Percentiles rank a stretch among this genome's conserved stretches.
phyloP scores from a whole-genome alignment of 2,329 filamentous ascomycete species.

The Alternaria conjuncta region DNA sequence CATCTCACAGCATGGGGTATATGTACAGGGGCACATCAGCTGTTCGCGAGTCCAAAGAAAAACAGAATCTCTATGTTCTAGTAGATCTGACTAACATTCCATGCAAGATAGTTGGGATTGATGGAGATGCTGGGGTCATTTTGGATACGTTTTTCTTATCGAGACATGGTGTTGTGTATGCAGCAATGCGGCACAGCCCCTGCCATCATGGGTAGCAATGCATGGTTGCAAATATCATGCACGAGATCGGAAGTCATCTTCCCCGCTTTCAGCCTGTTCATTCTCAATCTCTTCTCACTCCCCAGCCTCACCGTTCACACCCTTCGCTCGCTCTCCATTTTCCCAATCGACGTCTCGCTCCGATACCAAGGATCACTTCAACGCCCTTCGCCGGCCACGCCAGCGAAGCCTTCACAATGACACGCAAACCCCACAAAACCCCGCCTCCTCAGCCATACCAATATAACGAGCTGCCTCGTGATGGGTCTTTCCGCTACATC shows the following conservation, averaged over 20 bases:
- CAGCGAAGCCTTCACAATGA: background rate
- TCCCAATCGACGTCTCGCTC: background rate
- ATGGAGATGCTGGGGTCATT: background rate
- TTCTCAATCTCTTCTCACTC: background rate
- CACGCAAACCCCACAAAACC: background rate
- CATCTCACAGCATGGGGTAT: background rate
- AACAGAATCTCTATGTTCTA: background rate
- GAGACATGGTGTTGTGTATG: background rate
- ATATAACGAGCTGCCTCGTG: slow-evolving; percentile 5
- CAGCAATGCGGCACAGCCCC: background rate
- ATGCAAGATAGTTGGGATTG: background rate
- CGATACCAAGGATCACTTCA: background rate
- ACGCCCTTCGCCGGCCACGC: too few relatives aligned
- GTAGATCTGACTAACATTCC: background rate
- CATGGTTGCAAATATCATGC: background rate
- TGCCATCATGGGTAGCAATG: background rate
- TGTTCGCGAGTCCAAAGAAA: background rate
- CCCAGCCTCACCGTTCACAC: too few relatives aligned
- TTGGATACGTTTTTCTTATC: background rate
- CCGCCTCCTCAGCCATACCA: background rate
- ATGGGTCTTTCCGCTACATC: slow-evolving; percentile 5
- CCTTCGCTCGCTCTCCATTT: background rate
- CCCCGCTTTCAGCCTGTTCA: background rate
- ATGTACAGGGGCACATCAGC: background rate
- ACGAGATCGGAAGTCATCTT: background rate